Conservation (phyloP, 768 basidiomycete genomes). For the Hygrophorus russula region DNA sequence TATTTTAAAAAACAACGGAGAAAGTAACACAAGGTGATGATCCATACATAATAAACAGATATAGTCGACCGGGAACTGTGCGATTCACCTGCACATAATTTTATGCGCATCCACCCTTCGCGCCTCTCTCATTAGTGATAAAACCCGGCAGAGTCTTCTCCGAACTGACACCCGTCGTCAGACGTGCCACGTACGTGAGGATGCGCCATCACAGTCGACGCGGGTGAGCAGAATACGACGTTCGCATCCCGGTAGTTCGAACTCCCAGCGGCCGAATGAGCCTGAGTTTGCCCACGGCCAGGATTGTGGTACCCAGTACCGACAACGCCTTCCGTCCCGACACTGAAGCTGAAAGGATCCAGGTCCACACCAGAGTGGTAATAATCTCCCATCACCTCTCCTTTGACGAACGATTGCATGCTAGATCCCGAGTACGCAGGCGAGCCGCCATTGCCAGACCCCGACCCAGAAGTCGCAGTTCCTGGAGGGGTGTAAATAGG, state of each 20-base stretch:
- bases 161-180: conserved; percentile 28
- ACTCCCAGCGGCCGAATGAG: conserved; percentile 9
- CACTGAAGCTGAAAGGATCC: conserved; percentile 41
- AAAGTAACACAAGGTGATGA: too few relatives aligned
- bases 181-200: conserved; percentile 24
- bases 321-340: conserved; percentile 21
- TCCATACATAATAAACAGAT: neutral
- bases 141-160: conserved; percentile 24
- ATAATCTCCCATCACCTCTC: conserved; percentile 26
- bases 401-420: conserved; percentile 20
- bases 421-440: conserved; percentile 16
- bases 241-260: conserved; percentile 12
- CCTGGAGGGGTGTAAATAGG: conserved; percentile 53
- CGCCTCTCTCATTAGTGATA: too few relatives aligned
- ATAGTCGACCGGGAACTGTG: neutral
- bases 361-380: conserved; percentile 31
- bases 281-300: conserved; percentile 13
- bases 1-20: too few relatives aligned
- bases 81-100: conserved; percentile 4
- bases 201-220: conserved; percentile 20
- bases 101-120: conserved; percentile 19
- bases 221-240: conserved; percentile 12
- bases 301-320: conserved; percentile 19
- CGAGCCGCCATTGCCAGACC: conserved; percentile 9
- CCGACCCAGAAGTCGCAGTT: conserved; percentile 37